Conservation (phyloP, 352 stramenopile species). For the Pythium brachiatum region DNA sequence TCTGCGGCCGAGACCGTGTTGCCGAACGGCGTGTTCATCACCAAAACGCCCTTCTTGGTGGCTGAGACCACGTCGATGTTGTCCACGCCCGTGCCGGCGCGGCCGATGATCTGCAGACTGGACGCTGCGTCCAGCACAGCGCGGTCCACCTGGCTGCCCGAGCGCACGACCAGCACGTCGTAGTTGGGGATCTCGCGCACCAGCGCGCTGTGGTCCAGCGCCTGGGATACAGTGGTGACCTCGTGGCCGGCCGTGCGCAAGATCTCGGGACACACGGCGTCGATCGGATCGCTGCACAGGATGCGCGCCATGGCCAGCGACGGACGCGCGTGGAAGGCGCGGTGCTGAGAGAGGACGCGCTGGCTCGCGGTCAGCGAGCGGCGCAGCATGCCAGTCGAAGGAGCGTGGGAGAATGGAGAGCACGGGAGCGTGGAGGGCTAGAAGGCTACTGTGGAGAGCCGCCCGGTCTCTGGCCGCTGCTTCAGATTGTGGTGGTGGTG, state of each 20-base stretch:
- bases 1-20: conserved; percentile 96
- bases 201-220: conserved; percentile 61
- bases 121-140: conserved; percentile 59
- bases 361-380: conserved; percentile 34
- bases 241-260: conserved; percentile 80
- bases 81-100: conserved; percentile 90
- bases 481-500: conserved; percentile 8
- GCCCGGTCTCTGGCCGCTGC: background rate
- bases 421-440: background rate
- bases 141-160: conserved; percentile 73
- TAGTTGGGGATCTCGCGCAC: conserved; percentile 75
- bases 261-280: conserved; percentile 75
- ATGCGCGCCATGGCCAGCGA: conserved; percentile 70
- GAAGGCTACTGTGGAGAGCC: conserved; percentile 1
- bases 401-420: background rate
- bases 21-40: conserved; percentile 96
- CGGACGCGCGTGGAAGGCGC: conserved; percentile 39
- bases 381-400: conserved; percentile 44
- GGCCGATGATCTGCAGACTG: conserved; percentile 81
- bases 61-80: conserved; percentile 93
- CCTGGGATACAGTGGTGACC: conserved; percentile 53
- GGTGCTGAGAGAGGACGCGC: conserved; percentile 34
- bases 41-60: conserved; percentile 91
- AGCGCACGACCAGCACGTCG: conserved; percentile 89
- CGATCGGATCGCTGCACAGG: conserved; percentile 87